These are phyloP conservation scores for Cucurbita argyrosperma DNA, from an alignment of 306 rosid genomes.

Conservation along the genomic window DNA sequence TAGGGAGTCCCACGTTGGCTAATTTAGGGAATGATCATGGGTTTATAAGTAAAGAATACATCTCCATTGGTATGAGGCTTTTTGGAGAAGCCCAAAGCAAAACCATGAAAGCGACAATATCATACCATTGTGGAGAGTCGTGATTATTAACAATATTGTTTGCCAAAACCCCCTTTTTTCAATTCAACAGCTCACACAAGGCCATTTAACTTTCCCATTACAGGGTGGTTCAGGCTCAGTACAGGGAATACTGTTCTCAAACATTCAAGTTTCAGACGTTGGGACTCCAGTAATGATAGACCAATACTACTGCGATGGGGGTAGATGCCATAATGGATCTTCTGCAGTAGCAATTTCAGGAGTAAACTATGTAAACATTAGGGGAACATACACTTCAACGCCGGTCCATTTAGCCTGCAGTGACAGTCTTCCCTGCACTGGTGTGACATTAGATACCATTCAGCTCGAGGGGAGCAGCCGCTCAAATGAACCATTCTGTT, in stretches of 20 bases:
- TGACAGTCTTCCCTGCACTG: slow-evolving; percentile 51
- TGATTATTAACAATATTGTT: not conserved
- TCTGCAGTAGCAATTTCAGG: slow-evolving; percentile 69
- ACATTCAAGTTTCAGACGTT: slow-evolving; percentile 59
- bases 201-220: not conserved
- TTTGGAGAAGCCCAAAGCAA: no score
- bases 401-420: slow-evolving; percentile 72
- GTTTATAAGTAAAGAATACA: no score
- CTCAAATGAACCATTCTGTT: slow-evolving; percentile 43
- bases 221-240: slow-evolving; percentile 87
- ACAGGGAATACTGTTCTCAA: slow-evolving; percentile 48
- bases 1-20: no score
- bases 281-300: slow-evolving; percentile 51
- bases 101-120: no score
- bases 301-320: slow-evolving; percentile 60
- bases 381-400: slow-evolving; percentile 45
- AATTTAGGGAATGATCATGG: no score
- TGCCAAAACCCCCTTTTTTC: not conserved
- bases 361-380: slow-evolving; percentile 30
- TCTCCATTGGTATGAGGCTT: no score
- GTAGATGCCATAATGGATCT: slow-evolving; percentile 34
- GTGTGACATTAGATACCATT: slow-evolving; percentile 49
- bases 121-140: no score
- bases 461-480: slow-evolving; percentile 18
- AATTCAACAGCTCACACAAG: not conserved